Conservation (phyloP, 192 early-diverging fungal genomes). For the Polychytrium aggregatum region DNA sequence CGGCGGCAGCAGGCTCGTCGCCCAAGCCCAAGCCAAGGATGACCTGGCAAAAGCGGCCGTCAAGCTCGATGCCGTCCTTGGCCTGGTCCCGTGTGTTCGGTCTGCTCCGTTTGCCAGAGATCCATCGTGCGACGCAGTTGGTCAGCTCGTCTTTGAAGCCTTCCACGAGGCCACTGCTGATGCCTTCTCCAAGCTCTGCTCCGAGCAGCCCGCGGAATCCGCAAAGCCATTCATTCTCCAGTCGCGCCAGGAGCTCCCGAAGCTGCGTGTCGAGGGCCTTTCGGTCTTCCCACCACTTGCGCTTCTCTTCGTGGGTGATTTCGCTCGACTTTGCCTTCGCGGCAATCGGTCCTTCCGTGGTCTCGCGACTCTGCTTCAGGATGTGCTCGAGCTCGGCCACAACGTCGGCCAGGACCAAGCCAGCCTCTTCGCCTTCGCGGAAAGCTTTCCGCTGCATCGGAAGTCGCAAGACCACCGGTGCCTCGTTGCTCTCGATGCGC, state of each 20-base stretch:
- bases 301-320: conserved; percentile 43
- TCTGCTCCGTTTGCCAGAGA: too few species aligned
- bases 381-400: conserved; percentile 56
- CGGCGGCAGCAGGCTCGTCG: conserved; percentile 33
- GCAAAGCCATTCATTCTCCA: conserved; percentile 79
- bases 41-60: conserved; percentile 37
- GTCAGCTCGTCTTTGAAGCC: not conserved
- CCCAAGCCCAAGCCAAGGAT: conserved; percentile 49
- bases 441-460: conserved; percentile 53
- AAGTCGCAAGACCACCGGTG: conserved; percentile 56
- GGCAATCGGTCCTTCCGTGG: too few species aligned
- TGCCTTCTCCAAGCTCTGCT: not conserved
- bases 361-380: conserved; percentile 56
- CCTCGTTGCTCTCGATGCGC: conserved; percentile 15
- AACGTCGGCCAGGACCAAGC: conserved; percentile 35
- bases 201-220: conserved; percentile 56
- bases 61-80: conserved; percentile 16
- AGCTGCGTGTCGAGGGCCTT: conserved; percentile 60
- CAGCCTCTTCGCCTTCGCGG: conserved; percentile 22
- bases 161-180: not conserved
- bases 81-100: not conserved
- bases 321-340: conserved; percentile 18
- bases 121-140: not conserved
- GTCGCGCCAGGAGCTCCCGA: conserved; percentile 39
- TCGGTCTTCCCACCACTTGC: conserved; percentile 73